Conservation (phyloP, 257 asterid genomes). For the Apocynum venetum region DNA sequence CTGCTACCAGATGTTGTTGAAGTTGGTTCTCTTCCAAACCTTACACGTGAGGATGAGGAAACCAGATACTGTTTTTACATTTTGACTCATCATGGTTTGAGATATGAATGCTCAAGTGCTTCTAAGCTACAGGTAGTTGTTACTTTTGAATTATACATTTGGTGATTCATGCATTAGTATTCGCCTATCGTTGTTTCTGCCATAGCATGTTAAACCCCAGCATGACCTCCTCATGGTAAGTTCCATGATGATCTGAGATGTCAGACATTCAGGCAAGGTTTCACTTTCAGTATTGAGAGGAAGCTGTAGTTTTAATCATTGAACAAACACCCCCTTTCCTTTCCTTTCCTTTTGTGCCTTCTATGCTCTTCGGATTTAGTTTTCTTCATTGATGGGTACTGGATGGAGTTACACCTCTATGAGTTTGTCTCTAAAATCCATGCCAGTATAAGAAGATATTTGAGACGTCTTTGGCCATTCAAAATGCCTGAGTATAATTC, state of each 20-base stretch:
- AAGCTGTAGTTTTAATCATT: too few relatives aligned
- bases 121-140: slow-evolving; percentile 68
- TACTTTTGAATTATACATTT: not conserved
- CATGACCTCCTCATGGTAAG: not conserved
- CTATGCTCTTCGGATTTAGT: too few relatives aligned
- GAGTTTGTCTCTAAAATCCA: not conserved
- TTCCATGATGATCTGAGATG: not conserved
- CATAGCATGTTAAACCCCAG: not conserved
- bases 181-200: not conserved
- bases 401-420: not conserved
- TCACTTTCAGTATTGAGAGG: not conserved
- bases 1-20: slow-evolving; percentile 72
- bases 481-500: not conserved
- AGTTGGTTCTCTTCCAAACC: slow-evolving; percentile 66
- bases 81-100: slow-evolving; percentile 78
- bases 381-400: not conserved
- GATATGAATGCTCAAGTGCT: slow-evolving; percentile 83
- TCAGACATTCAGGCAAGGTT: not conserved
- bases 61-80: slow-evolving; percentile 67
- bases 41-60: slow-evolving; percentile 59
- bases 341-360: too few relatives aligned
- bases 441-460: not conserved
- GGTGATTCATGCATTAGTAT: not conserved
- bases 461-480: not conserved
- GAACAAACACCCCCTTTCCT: too few relatives aligned